Base-by-base conservation (phyloP, 176 grass and related monocot genomes). In the Carex parvula region DNA sequence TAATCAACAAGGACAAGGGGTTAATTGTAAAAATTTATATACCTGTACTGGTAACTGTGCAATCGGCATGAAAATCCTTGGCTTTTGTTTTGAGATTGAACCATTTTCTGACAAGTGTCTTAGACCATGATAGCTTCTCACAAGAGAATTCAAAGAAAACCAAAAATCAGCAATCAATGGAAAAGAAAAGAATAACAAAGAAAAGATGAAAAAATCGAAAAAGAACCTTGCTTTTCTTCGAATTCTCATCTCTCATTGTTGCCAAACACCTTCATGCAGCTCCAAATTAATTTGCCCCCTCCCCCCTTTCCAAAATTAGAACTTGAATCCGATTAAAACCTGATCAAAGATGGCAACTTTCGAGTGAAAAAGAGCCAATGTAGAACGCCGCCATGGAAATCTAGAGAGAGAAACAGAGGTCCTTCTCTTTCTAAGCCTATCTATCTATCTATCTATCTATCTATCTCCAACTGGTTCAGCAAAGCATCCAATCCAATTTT, bases 11-110 rank as follows among this genome's bases (percentile, higher is more conserved):
- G 37, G 37, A 39, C 37, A 39, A 39, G 5, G 37, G 37, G 2
- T 18, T 42, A 75, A 81, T 85, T 64, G 59, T 72, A 87, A 58
- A 81, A 81, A 84, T 16, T 8, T 64, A 63, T 85, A 63, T 85
- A 97, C 92, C 94, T 94, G 88, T 78, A 42, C 88, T 87, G 9
- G 15, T 18, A 24, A 81, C 81, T 33, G 59, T 87, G 80, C 82
- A 89, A 94, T 94, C 90, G 17, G 90, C 87, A 78, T 89, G 85
- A 84, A 90, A 91, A 53, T 97, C 90, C 87, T 94, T 91, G 1
- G 88, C 87, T 73, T 97, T 97, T 62, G 91, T 84, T 86, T 94
- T 97, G 88, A 92, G 91, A 90, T 91, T 97, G 94, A 97, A 94
- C 94, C 88, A 97, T 85, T 94, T 97, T 87, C 92, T 94, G 81